phyloP scores from a whole-genome alignment of 768 basidiomycete species.

The Megacollybia marginata region DNA sequence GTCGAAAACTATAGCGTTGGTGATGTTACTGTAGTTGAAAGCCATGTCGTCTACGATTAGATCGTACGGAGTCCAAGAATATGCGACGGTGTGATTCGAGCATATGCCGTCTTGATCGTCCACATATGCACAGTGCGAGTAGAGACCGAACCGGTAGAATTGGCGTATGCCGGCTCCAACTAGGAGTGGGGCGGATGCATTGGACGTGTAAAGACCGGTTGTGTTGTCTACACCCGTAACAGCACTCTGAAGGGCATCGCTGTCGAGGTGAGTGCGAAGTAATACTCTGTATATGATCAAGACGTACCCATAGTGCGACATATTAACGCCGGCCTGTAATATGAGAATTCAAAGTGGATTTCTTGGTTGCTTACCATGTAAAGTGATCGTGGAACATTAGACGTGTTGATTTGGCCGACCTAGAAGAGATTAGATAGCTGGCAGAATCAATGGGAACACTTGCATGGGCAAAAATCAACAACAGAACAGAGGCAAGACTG shows the following conservation, averaged over 20 bases:
- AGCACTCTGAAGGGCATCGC: slow-evolving; percentile 23
- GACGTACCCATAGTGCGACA: slow-evolving; percentile 63
- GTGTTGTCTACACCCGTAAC: slow-evolving; percentile 37
- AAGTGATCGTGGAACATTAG: slow-evolving; percentile 61
- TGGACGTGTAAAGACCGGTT: slow-evolving; percentile 55
- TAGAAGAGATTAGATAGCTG: slow-evolving; percentile 23
- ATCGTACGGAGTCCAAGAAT: slow-evolving; percentile 58
- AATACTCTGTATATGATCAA: neutral
- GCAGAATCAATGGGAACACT: slow-evolving; percentile 14
- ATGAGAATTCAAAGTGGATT: neutral
- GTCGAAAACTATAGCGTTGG: slow-evolving; percentile 42
- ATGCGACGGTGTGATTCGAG: slow-evolving; percentile 50
- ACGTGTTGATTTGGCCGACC: slow-evolving; percentile 81
- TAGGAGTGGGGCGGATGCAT: slow-evolving; percentile 56
- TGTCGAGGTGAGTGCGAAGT: slow-evolving; percentile 42
- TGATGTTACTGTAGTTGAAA: slow-evolving; percentile 50
- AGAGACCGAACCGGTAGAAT: slow-evolving; percentile 73
- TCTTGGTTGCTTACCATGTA: slow-evolving; percentile 50
- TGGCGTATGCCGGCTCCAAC: slow-evolving; percentile 54
- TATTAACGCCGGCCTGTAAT: slow-evolving; percentile 57
- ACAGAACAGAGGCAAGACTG: slow-evolving; percentile 42
- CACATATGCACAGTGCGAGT: slow-evolving; percentile 71
- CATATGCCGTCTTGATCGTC: slow-evolving; percentile 54
- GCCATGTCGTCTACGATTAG: slow-evolving; percentile 62
- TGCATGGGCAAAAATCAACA: slow-evolving; percentile 81